Evolutionary conservation across 345 rosid genomes (phyloP).

Genomic region (Populus davidiana): DNA sequence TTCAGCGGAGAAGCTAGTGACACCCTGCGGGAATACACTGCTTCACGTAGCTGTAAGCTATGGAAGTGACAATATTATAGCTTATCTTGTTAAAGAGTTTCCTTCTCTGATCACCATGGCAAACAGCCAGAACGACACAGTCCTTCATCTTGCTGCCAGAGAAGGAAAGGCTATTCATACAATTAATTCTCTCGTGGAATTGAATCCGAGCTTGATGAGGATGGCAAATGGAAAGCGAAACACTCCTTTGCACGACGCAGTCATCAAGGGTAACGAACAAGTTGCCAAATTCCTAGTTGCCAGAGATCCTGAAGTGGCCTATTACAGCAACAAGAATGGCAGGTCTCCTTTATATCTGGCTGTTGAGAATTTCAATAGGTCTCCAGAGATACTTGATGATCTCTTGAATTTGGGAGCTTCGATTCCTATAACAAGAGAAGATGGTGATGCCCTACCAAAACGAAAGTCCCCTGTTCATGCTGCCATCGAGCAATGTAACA

Average conservation of each 20-base stretch:
- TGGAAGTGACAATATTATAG: not conserved
- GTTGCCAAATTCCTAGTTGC: not conserved
- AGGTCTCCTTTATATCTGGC: constrained; percentile 1
- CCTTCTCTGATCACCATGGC: accelerated
- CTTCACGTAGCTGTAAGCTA: not conserved
- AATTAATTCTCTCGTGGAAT: not conserved
- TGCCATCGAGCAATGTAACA: not conserved
- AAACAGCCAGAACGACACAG: not conserved
- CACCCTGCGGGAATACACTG: not conserved
- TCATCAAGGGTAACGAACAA: not conserved
- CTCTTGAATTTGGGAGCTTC: not conserved
- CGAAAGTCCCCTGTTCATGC: constrained; percentile 1
- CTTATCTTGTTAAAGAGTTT: too few species aligned
- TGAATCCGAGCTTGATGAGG: not conserved
- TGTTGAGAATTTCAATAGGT: not conserved
- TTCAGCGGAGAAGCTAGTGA: not conserved
- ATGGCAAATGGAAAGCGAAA: not conserved
- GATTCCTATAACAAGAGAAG: too few species aligned
- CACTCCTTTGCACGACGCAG: not conserved
- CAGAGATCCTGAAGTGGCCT: not conserved
- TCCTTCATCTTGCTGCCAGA: constrained; percentile 1
- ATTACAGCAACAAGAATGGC: not conserved
- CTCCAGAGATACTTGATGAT: not conserved
- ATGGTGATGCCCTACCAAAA: not conserved
- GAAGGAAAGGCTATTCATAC: too few species aligned